Evolutionary conservation across 208 protist genomes (phyloP), one percentile per base, ranked within the genome.

Genomic region (Blastocrithidia nonstop): DNA sequence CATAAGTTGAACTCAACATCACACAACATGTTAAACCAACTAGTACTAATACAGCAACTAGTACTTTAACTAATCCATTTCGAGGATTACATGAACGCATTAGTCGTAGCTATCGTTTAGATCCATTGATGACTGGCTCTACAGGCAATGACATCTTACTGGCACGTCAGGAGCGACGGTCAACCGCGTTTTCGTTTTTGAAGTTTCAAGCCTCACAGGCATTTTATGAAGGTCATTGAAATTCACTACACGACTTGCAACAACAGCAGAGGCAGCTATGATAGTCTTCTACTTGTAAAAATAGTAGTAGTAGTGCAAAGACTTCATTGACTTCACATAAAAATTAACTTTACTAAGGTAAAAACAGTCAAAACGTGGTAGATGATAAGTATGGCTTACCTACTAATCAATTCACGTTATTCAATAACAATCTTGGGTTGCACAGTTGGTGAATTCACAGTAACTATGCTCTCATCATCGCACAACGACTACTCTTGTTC

Each of bases 401-500:
- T 43, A 24, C 46, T 32, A 16, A 38, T 57, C 29, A n/a, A n/a
- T n/a, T n/a, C n/a, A 61, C 51, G 13, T 50, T 72, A 19, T 66
- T 70, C 51, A 77, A 65, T 45, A 78, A 66, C 41, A 43, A 61
- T n/a, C 45, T 72, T 16, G 68, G 71, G 8, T 42, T 69, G 17
- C 32, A 71, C 4, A 57, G 51, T 25, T 43, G 47, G n/a, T 33
- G 40, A 0, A 57, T 74, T 22, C 54, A 74, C 31, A 53, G 27
- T 39, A 57, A 66, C 53, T 80, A 64, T 47, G 51, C 70, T 0
- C 61, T 88, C 13, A 52, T 80, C 21, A 32, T 88, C 8, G 79
- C 79, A 13, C 62, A 84, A 56, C 71, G 79, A 16, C 45, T 88
- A 33, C 48, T 88, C 40, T 54, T 74, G 16, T 84, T 88, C 43